Percentiles rank a stretch among this genome's conserved stretches.
Evolutionary conservation across 176 grass and related monocot genomes (phyloP).

Genomic region (Thalia dealbata): DNA sequence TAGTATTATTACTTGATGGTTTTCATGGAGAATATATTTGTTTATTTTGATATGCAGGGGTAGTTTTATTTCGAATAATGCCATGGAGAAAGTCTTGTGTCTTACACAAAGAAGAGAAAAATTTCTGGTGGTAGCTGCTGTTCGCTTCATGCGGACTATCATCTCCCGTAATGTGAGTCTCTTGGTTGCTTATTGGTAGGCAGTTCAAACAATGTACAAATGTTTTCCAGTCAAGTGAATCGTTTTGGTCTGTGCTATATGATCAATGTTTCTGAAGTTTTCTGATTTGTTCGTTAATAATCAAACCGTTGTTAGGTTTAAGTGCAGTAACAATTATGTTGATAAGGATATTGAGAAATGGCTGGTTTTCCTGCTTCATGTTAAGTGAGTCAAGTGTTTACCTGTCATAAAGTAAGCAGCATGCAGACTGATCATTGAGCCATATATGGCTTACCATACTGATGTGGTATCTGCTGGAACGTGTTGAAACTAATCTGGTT

Average conservation of each 20-base stretch:
- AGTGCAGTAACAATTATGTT: no score
- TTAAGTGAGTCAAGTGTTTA: no score
- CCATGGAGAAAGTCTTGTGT: slow-evolving; percentile 68
- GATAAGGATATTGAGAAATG: no score
- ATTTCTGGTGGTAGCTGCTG: slow-evolving; percentile 59
- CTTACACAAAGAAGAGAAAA: slow-evolving; percentile 65
- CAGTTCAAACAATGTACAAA: background rate
- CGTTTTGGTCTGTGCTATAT: background rate
- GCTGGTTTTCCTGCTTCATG: no score
- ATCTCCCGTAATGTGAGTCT: slow-evolving; percentile 64
- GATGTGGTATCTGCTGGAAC: no score
- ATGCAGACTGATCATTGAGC: no score
- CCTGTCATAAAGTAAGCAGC: no score
- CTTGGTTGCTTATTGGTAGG: background rate
- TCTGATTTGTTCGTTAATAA: background rate
- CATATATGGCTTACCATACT: no score
- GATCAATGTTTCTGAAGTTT: background rate
- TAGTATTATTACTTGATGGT: background rate
- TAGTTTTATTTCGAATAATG: slow-evolving; percentile 49
- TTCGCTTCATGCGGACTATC: slow-evolving; percentile 63
- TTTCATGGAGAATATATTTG: background rate
- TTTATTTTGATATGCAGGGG: slow-evolving; percentile 26
- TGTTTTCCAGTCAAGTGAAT: background rate
- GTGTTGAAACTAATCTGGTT: no score
- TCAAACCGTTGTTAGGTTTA: no score